A percentile compares a stretch with the other conserved stretches of the same genome.
These are phyloP conservation scores for Cryptomeria japonica DNA, from an alignment of 75 land plant genomes.

Conservation along the genomic window DNA sequence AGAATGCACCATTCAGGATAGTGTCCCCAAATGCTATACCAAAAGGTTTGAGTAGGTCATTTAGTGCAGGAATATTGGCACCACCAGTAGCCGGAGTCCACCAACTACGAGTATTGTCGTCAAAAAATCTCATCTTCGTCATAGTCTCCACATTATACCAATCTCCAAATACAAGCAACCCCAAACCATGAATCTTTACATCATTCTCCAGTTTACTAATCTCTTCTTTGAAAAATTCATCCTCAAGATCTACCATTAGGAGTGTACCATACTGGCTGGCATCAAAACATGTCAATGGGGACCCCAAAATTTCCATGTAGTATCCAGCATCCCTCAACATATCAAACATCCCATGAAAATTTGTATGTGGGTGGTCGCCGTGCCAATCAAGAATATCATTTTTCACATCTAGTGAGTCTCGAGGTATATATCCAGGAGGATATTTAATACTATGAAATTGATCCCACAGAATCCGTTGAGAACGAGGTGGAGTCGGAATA, in stretches of 20 bases:
- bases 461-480: slow-evolving; percentile 87
- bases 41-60: slow-evolving; percentile 91
- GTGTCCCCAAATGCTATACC: slow-evolving; percentile 97
- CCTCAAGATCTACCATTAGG: slow-evolving; percentile 95
- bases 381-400: slow-evolving; percentile 99
- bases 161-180: slow-evolving; percentile 90
- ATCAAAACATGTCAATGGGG: slow-evolving; percentile 98
- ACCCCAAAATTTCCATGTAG: slow-evolving; percentile 91
- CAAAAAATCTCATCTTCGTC: slow-evolving; percentile 98
- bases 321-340: slow-evolving; percentile 93
- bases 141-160: slow-evolving; percentile 98
- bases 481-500: slow-evolving; percentile 84
- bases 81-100: slow-evolving; percentile 99
- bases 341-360: slow-evolving; percentile 95
- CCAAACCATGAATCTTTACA: slow-evolving; percentile 77
- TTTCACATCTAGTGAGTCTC: slow-evolving; percentile 95
- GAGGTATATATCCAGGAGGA: slow-evolving; percentile 98
- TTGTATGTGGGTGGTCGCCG: slow-evolving; percentile 96
- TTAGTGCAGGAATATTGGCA: slow-evolving; percentile 93
- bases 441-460: slow-evolving; percentile 95
- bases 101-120: slow-evolving; percentile 99
- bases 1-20: slow-evolving; percentile 88
- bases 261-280: slow-evolving; percentile 90
- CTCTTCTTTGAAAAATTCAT: slow-evolving; percentile 87
- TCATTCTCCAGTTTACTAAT: slow-evolving; percentile 83